Evolutionary conservation across 768 basidiomycete genomes (phyloP), one percentile per base, ranked within the genome.

Genomic region (Russula ochroleuca): DNA sequence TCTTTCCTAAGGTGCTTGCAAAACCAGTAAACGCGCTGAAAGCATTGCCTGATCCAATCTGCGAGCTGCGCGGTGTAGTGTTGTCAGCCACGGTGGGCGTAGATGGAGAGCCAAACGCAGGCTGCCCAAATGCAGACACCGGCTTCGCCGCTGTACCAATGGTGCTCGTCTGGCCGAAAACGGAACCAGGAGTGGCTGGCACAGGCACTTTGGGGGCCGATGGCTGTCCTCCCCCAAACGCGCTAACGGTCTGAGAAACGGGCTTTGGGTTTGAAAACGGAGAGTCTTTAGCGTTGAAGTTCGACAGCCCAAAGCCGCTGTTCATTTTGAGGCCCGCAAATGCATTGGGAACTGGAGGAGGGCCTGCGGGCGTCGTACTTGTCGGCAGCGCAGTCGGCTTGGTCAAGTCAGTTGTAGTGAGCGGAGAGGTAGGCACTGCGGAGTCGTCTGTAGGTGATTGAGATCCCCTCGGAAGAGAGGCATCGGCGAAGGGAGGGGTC

Each of bases 1-100:
- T 68, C 17, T 78, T 74, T 5, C 75, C 72, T 62, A 86, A 83
- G 1, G 78, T 77, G 47, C 72, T 73, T 0, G 74, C 63, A 4
- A 75, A 57, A 1, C 70, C 70, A 33, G 68, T 71, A 64, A 73
- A 75, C 1, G 71, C 71, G n/a, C 77, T 74, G 59, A 83, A 83
- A 10, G 78, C 79, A 25, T 76, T 75, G 0, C 69, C 63, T 14
- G 72, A 62, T 9, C 72, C 66, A 17, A 70, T 67, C 17, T 75
- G 70, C 33, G 72, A 64, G 14, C 72, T 67, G 59, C 65, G 38
- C 0, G 68, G 62, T 15, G 71, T 47, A n/a, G 70, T 50, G 25
- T 67, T 38, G 4, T 70, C 38, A 8, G 23, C 37, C 0, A n/a
- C 37, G 2, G 51, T 40, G 7, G 57, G 38, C 1, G 66, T 58